These are phyloP conservation scores for Dendryphion nanum DNA, from an alignment of 2,329 filamentous ascomycete species.

Conservation along the genomic window DNA sequence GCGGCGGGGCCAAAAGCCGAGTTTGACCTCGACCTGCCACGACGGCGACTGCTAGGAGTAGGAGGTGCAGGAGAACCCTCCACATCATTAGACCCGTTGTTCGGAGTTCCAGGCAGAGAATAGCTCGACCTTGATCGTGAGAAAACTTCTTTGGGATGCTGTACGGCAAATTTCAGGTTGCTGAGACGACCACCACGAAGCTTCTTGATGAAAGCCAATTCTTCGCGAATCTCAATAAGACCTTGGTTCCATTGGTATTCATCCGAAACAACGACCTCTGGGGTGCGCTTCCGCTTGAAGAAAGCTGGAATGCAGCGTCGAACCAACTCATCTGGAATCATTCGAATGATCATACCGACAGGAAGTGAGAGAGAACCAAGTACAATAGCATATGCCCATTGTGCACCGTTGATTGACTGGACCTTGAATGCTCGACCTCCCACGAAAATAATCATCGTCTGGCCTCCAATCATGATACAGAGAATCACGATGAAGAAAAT, in stretches of 20 bases:
- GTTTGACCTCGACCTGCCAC: conserved; percentile 67
- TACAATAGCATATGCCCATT: conserved; percentile 87
- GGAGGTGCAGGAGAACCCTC: conserved; percentile 47
- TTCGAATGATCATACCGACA: conserved; percentile 75
- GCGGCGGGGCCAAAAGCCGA: conserved; percentile 72
- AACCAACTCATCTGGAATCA: conserved; percentile 73
- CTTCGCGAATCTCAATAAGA: conserved; percentile 72
- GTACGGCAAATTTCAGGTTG: conserved; percentile 74
- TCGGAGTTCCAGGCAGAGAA: conserved; percentile 63
- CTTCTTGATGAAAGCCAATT: conserved; percentile 75
- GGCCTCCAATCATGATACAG: conserved; percentile 80
- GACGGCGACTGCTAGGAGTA: conserved; percentile 54
- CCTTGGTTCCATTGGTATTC: conserved; percentile 65
- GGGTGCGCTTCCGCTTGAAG: conserved; percentile 43
- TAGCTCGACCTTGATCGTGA: conserved; percentile 63
- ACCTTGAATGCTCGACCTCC: conserved; percentile 81
- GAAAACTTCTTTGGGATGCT: conserved; percentile 71
- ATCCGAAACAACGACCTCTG: conserved; percentile 45
- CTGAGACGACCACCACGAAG: conserved; percentile 81
- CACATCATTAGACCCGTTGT: conserved; percentile 44
- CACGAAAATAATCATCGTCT: conserved; percentile 85
- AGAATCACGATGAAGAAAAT: conserved; percentile 89
- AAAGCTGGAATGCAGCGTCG: conserved; percentile 42
- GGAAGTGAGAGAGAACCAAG: conserved; percentile 84
- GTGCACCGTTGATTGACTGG: conserved; percentile 63